A percentile compares a stretch with the other conserved stretches of the same genome.
phyloP scores from a whole-genome alignment of 768 basidiomycete genomes.

The Tulasnella sp. region DNA sequence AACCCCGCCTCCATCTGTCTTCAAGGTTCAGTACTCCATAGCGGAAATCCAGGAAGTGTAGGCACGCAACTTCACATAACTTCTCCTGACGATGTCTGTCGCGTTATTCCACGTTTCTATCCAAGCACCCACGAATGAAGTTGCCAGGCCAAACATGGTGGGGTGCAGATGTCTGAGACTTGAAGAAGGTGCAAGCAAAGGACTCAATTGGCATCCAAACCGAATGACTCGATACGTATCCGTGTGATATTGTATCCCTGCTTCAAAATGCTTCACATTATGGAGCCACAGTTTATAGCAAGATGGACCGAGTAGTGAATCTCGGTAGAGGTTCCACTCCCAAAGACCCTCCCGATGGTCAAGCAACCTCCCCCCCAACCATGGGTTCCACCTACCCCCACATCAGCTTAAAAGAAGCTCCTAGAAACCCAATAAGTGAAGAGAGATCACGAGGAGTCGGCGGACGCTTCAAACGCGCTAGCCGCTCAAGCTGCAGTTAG shows the following conservation, averaged over 20 bases:
- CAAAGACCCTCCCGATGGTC: too few species aligned
- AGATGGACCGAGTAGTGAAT: conserved; percentile 20
- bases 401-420: conserved; percentile 22
- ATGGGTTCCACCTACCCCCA: conserved; percentile 20
- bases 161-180: conserved; percentile 19
- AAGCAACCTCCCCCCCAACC: too few species aligned
- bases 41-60: too few species aligned
- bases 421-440: background rate
- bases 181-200: conserved; percentile 18
- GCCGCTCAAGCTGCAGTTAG: background rate
- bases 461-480: background rate
- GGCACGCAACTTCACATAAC: too few species aligned
- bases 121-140: too few species aligned
- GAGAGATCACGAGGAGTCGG: background rate
- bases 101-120: too few species aligned
- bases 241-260: background rate
- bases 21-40: too few species aligned
- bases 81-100: too few species aligned
- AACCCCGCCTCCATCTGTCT: too few species aligned
- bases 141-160: background rate
- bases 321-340: conserved; percentile 13
- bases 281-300: conserved; percentile 17
- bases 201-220: background rate
- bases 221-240: conserved; percentile 19
- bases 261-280: background rate